These are phyloP conservation scores for Stemphylium beticola DNA, from an alignment of 2,329 filamentous ascomycete genomes.

Conservation along the genomic window DNA sequence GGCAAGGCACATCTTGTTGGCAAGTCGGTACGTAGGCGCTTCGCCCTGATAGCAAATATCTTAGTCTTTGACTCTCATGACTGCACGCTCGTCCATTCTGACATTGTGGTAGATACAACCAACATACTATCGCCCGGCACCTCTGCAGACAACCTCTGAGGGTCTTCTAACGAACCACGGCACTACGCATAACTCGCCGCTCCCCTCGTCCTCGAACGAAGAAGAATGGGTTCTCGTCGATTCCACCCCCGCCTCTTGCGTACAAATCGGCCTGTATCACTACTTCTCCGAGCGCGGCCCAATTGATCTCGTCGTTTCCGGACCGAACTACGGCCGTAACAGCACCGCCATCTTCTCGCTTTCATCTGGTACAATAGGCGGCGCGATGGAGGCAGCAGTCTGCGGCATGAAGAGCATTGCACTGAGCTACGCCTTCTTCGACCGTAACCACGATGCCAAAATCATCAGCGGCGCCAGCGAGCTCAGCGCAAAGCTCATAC, in stretches of 20 bases:
- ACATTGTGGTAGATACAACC: constrained; percentile 64
- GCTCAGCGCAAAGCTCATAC: constrained; percentile 77
- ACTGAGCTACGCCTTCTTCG: constrained; percentile 88
- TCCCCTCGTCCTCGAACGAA: constrained; percentile 39
- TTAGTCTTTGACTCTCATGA: background rate
- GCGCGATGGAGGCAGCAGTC: constrained; percentile 57
- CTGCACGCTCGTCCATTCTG: background rate
- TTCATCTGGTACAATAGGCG: constrained; percentile 57
- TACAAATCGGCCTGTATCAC: constrained; percentile 57
- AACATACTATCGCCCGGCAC: constrained; percentile 76
- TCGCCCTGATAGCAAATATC: background rate
- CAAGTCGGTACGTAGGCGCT: constrained; percentile 61
- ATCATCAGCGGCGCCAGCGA: constrained; percentile 79
- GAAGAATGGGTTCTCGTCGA: constrained; percentile 60
- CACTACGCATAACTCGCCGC: constrained; percentile 40
- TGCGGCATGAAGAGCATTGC: constrained; percentile 70
- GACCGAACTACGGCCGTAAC: constrained; percentile 59
- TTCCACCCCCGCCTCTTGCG: constrained; percentile 57
- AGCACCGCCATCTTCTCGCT: constrained; percentile 58
- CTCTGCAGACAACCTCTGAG: constrained; percentile 53
- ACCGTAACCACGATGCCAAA: constrained; percentile 78
- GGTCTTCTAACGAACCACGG: constrained; percentile 48
- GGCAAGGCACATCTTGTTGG: constrained; percentile 97
- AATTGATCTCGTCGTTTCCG: constrained; percentile 57
- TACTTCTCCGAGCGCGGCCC: constrained; percentile 54